Base-by-base conservation (phyloP, 169 alveolate genomes). In the Plasmodium adleri region DNA sequence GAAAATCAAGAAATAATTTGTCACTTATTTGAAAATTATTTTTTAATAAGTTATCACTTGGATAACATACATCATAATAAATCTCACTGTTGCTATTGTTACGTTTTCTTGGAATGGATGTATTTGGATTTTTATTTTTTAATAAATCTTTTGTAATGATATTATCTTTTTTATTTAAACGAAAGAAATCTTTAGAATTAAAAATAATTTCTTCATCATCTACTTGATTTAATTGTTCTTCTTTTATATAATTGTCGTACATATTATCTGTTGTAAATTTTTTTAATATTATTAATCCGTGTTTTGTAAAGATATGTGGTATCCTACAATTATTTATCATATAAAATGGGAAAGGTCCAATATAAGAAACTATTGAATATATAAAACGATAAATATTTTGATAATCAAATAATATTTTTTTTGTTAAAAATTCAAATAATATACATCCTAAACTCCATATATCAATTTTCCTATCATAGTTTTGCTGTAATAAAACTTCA, bases 371-470 rank as follows among this genome's bases (percentile, higher is more conserved):
- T 88, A 95, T 95, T 9, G 96, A 95, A 58, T 97, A 95, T 80
- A 95, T 78, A 67, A 95, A 83, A 17, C 96, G 93, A 67, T 97
- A 74, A 90, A 93, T 91, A 92, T 93, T 95, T 74, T 94, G 96
- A 83, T 95, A 93, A 74, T 95, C 97, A 93, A 97, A 97, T 60
- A 97, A 88, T 62, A 97, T 96, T 20, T 93, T 94, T 47, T 97
- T 96, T 52, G 97, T 93, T 94, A 95, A 95, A 13, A 98, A 96
- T 90, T 99, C 99, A 60, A 99, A 98, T 62, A 98, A 89, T 52
- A 98, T 97, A 88, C 99, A 98, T 6, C 99, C 99, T 64, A 99
- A 87, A 74, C 98, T 94, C 99, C 99, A 99, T 49, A 99, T 97
- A 93, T 99, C 99, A 17, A 98, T 98, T 96, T 97, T 97, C 72